Percentiles rank a stretch among this genome's conserved stretches.
phyloP scores from a whole-genome alignment of 495 filamentous ascomycete species.

The Gamarada debralockiae region DNA sequence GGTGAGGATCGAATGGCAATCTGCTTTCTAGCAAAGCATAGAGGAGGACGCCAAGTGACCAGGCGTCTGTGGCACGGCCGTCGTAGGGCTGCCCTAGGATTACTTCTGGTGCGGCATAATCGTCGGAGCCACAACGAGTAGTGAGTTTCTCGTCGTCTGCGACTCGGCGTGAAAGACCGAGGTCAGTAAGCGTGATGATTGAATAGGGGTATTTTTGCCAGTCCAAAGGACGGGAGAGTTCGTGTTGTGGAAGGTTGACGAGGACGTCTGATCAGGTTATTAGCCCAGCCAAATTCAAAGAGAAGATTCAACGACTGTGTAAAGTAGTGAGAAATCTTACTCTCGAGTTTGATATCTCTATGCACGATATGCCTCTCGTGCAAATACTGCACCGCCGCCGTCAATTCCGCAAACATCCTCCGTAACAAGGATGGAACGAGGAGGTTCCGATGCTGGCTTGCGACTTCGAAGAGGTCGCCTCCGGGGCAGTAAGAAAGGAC shows the following conservation, averaged over 20 bases:
- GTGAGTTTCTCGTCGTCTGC: slow-evolving; percentile 75
- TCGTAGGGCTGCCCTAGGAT: slow-evolving; percentile 95
- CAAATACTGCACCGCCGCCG: slow-evolving; percentile 80
- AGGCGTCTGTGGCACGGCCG: slow-evolving; percentile 87
- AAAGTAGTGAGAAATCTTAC: slow-evolving; percentile 48
- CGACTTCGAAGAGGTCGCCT: slow-evolving; percentile 92
- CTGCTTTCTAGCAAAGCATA: slow-evolving; percentile 92
- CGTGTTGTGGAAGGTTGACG: slow-evolving; percentile 67
- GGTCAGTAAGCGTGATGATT: slow-evolving; percentile 83
- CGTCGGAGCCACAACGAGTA: slow-evolving; percentile 90
- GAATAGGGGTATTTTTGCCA: slow-evolving; percentile 74
- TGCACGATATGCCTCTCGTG: slow-evolving; percentile 86
- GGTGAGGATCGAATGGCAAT: slow-evolving; percentile 85
- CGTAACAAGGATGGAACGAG: slow-evolving; percentile 68
- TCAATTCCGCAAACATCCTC: slow-evolving; percentile 85
- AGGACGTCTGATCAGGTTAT: slow-evolving; percentile 66
- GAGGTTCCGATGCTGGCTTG: slow-evolving; percentile 58
- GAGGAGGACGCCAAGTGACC: slow-evolving; percentile 89
- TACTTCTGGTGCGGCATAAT: slow-evolving; percentile 95
- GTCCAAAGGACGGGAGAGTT: slow-evolving; percentile 44
- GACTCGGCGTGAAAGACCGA: slow-evolving; percentile 84
- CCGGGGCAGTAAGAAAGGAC: slow-evolving; percentile 91
- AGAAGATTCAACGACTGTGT: no score
- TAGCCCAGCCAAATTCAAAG: no score
- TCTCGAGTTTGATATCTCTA: slow-evolving; percentile 96